Evolutionary conservation across 148 eudicot genomes (phyloP).

Genomic region (Rhododendron griersonianum): DNA sequence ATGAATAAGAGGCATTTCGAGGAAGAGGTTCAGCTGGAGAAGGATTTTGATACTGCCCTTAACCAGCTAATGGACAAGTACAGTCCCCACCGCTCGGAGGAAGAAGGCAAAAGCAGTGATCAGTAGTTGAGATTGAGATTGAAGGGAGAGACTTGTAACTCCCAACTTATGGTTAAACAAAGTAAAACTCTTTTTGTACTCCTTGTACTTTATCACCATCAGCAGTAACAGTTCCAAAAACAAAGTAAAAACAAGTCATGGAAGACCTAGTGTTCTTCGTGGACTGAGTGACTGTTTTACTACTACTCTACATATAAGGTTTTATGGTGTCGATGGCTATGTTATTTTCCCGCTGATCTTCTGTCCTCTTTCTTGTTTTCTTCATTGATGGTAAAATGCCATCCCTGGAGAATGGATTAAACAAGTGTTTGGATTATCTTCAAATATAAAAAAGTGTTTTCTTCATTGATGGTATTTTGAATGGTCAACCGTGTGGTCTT

Average conservation of each 20-base stretch:
- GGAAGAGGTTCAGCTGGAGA: conserved; percentile 54
- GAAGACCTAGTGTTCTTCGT: background rate
- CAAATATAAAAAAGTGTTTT: too few species aligned
- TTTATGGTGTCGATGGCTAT: too few species aligned
- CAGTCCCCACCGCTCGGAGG: conserved; percentile 19
- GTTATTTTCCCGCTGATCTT: too few species aligned
- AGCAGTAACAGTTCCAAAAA: conserved; percentile 20
- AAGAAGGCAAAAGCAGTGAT: background rate
- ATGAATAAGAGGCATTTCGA: conserved; percentile 44
- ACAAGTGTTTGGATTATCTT: too few species aligned
- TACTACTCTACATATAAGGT: too few species aligned
- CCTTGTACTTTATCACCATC: conserved; percentile 4
- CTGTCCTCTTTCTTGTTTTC: too few species aligned
- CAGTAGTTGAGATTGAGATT: background rate
- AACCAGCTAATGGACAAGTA: conserved; percentile 49
- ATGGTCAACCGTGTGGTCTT: too few species aligned
- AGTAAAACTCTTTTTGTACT: background rate
- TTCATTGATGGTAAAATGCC: too few species aligned
- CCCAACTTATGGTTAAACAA: background rate
- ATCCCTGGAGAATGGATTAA: too few species aligned
- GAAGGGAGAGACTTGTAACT: background rate
- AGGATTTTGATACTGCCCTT: conserved; percentile 29
- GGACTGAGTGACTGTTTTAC: too few species aligned
- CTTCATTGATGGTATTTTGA: too few species aligned
- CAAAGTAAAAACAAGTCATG: background rate